Percentiles rank a stretch among this genome's conserved stretches.
phyloP scores from a whole-genome alignment of 2,329 filamentous ascomycete species.

The Chaetomium sp. region DNA sequence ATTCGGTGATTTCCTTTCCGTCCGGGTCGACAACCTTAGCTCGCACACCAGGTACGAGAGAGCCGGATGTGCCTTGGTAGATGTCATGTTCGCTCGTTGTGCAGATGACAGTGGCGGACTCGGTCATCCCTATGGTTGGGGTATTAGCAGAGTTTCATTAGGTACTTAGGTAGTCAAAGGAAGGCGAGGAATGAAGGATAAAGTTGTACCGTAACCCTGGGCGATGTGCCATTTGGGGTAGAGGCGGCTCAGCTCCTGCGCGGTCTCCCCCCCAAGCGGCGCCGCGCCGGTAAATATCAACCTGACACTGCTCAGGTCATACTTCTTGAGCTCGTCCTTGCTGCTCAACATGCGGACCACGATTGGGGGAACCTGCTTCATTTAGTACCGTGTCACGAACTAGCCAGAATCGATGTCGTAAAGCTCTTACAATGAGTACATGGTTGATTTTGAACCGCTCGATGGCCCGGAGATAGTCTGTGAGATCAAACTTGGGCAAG shows the following conservation, averaged over 20 bases:
- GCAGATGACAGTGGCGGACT: slow-evolving; percentile 65
- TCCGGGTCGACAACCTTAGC: slow-evolving; percentile 62
- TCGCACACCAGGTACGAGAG: slow-evolving; percentile 56
- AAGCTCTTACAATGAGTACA: slow-evolving; percentile 53
- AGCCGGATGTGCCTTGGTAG: slow-evolving; percentile 65
- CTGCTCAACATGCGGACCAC: slow-evolving; percentile 69
- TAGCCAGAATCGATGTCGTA: neutral
- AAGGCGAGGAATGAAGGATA: neutral
- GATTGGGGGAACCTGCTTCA: slow-evolving; percentile 61
- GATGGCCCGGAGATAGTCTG: slow-evolving; percentile 56
- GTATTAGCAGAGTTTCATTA: neutral
- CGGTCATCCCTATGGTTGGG: slow-evolving; percentile 58
- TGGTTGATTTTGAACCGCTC: slow-evolving; percentile 62
- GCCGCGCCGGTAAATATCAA: slow-evolving; percentile 69
- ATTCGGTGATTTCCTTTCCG: slow-evolving; percentile 59
- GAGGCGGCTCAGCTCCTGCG: slow-evolving; percentile 52
- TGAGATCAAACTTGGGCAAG: slow-evolving; percentile 69
- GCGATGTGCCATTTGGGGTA: slow-evolving; percentile 58
- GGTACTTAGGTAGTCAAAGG: neutral
- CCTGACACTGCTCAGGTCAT: slow-evolving; percentile 63
- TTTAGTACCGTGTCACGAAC: slow-evolving; percentile 28
- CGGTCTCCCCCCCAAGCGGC: slow-evolving; percentile 67
- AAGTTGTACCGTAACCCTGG: slow-evolving; percentile 60
- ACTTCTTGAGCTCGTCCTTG: slow-evolving; percentile 53
- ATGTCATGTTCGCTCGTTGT: slow-evolving; percentile 57